These are phyloP conservation scores for Phyllosticta citribraziliensis DNA, from an alignment of 2,329 filamentous ascomycete species.

Conservation along the genomic window DNA sequence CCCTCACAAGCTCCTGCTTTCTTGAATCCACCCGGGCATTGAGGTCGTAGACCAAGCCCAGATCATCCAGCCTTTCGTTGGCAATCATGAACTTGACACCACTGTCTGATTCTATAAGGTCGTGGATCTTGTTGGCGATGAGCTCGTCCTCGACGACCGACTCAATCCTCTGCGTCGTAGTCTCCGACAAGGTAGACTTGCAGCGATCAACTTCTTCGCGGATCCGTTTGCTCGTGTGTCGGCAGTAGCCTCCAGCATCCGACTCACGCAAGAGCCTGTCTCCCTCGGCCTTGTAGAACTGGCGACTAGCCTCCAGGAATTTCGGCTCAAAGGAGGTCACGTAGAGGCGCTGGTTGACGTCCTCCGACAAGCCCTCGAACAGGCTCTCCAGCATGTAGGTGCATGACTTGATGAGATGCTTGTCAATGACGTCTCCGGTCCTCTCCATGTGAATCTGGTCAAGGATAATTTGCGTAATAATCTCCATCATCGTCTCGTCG, in stretches of 20 bases:
- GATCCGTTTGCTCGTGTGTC: constrained; percentile 63
- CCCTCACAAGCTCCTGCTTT: constrained; percentile 59
- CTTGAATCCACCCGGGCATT: constrained; percentile 67
- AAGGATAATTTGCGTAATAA: constrained; percentile 72
- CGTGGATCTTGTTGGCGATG: constrained; percentile 65
- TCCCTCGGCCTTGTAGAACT: constrained; percentile 70
- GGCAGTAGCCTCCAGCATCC: constrained; percentile 74
- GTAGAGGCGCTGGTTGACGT: constrained; percentile 73
- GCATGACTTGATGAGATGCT: constrained; percentile 69
- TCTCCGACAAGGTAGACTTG: constrained; percentile 64
- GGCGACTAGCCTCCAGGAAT: constrained; percentile 60
- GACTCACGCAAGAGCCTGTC: constrained; percentile 63
- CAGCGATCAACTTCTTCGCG: constrained; percentile 76
- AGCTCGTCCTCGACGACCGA: constrained; percentile 71
- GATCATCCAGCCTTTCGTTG: constrained; percentile 69
- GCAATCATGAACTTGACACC: constrained; percentile 86
- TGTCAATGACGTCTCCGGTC: constrained; percentile 80
- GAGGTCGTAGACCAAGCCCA: constrained; percentile 72
- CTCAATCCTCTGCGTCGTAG: constrained; percentile 64
- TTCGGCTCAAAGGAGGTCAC: constrained; percentile 69
- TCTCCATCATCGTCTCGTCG: constrained; percentile 52
- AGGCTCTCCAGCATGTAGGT: constrained; percentile 83
- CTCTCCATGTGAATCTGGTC: constrained; percentile 91
- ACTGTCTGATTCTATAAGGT: constrained; percentile 78
- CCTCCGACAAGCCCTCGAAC: constrained; percentile 71